Conservation (phyloP, 2,329 filamentous ascomycete genomes). For the Xylariaceae sp. region DNA sequence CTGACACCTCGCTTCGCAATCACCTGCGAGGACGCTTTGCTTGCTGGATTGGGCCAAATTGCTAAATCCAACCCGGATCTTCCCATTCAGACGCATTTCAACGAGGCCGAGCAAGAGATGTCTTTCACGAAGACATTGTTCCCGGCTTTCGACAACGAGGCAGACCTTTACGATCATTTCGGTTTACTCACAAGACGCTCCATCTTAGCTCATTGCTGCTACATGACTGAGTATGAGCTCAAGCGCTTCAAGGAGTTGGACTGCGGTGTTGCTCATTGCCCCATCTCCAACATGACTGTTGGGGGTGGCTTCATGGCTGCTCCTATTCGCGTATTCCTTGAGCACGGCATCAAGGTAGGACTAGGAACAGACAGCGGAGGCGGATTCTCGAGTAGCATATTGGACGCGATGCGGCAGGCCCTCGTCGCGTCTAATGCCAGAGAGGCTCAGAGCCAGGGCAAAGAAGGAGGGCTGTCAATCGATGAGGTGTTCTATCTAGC, state of each 20-base stretch:
- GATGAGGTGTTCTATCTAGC: conserved; percentile 55
- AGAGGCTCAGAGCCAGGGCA: conserved; percentile 37
- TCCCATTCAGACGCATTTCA: conserved; percentile 62
- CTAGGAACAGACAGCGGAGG: conserved; percentile 61
- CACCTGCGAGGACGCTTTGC: conserved; percentile 50
- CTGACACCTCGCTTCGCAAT: conserved; percentile 58
- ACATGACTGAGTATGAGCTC: conserved; percentile 54
- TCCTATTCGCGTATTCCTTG: conserved; percentile 52
- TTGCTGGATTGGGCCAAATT: conserved; percentile 51
- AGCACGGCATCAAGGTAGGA: conserved; percentile 57
- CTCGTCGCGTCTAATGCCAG: conserved; percentile 49
- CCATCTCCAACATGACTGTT: conserved; percentile 58
- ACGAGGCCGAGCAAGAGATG: conserved; percentile 59
- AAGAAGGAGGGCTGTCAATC: conserved; percentile 43
- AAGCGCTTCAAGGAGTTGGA: conserved; percentile 39
- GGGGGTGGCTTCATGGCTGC: conserved; percentile 59
- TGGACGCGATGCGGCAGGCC: conserved; percentile 54
- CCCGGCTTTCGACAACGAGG: conserved; percentile 51
- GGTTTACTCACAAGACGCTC: conserved; percentile 49
- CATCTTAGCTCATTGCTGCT: conserved; percentile 63
- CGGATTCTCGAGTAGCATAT: conserved; percentile 55
- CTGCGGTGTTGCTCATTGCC: conserved; percentile 61
- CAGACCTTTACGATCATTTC: conserved; percentile 53
- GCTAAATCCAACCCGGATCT: conserved; percentile 43
- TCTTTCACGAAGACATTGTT: conserved; percentile 50